Evolutionary conservation across 306 rosid genomes (phyloP).

Genomic region (Pachyrhizus erosus): DNA sequence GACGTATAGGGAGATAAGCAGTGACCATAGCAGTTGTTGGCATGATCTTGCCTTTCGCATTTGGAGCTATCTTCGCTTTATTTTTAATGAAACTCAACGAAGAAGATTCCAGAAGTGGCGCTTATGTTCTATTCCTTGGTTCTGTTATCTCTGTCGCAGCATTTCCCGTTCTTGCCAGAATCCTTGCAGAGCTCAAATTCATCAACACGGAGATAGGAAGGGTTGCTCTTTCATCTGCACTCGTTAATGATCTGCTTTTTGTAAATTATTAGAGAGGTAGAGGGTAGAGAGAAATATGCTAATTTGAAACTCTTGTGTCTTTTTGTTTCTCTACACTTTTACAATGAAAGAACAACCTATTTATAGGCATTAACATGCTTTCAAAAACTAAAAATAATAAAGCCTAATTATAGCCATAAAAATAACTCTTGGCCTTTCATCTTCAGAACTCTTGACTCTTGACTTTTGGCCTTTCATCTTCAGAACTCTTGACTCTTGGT

Average conservation of each 20-base stretch:
- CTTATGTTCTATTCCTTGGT: constrained; percentile 71
- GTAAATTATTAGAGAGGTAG: too few relatives aligned
- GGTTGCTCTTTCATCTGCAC: constrained; percentile 77
- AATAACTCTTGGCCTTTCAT: too few relatives aligned
- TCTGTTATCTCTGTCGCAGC: constrained; percentile 80
- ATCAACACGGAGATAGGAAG: constrained; percentile 75
- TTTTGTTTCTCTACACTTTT: too few relatives aligned
- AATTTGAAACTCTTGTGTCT: too few relatives aligned
- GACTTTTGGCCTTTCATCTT: too few relatives aligned
- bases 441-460: too few relatives aligned
- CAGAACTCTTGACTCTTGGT: too few relatives aligned
- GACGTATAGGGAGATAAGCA: constrained; percentile 65
- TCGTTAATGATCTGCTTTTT: constrained; percentile 74
- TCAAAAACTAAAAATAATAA: too few relatives aligned
- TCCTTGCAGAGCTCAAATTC: constrained; percentile 82
- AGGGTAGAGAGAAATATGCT: too few relatives aligned
- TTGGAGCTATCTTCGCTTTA: constrained; percentile 60
- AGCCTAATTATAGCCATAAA: too few relatives aligned
- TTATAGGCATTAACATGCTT: too few relatives aligned
- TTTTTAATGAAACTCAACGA: not conserved
- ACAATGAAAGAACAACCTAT: too few relatives aligned
- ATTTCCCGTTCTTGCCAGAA: constrained; percentile 77
- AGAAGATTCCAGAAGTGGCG: not conserved
- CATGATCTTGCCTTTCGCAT: constrained; percentile 69
- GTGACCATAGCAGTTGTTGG: constrained; percentile 59